Evolutionary conservation across 352 stramenopile species (phyloP).

Genomic region (Nothophytophthora sp.): DNA sequence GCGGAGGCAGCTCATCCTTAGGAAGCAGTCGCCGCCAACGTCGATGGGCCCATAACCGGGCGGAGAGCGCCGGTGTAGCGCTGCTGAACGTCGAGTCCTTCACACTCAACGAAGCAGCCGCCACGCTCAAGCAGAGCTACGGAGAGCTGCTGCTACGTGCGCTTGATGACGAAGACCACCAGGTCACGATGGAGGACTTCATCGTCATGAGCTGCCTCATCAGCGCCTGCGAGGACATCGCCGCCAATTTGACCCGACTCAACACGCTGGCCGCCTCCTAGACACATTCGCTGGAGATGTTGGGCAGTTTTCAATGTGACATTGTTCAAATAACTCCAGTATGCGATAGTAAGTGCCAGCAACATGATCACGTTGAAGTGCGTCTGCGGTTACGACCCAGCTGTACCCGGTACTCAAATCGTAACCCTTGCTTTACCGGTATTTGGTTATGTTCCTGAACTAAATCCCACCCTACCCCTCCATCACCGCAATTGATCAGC

Average conservation of each 20-base stretch:
- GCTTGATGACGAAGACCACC: constrained; percentile 20
- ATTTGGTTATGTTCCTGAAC: too few relatives aligned
- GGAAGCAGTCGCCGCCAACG: not conserved
- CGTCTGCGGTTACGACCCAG: too few relatives aligned
- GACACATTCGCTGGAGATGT: too few relatives aligned
- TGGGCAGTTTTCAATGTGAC: too few relatives aligned
- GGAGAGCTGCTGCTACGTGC: constrained; percentile 40
- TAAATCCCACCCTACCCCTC: too few relatives aligned
- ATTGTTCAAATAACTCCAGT: too few relatives aligned
- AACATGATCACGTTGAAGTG: too few relatives aligned
- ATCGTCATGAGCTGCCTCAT: constrained; percentile 76
- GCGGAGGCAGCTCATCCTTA: not conserved
- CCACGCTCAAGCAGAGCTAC: constrained; percentile 50
- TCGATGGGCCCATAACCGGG: constrained; percentile 17
- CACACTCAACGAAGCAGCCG: constrained; percentile 47
- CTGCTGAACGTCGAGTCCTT: constrained; percentile 63
- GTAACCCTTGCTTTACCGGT: too few relatives aligned
- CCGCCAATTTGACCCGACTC: constrained; percentile 45
- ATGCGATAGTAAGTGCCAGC: too few relatives aligned
- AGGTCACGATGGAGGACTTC: constrained; percentile 59
- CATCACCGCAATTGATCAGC: too few relatives aligned
- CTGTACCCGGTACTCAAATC: too few relatives aligned
- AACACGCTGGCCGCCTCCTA: constrained; percentile 54
- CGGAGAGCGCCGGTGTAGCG: constrained; percentile 22
- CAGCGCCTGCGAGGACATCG: constrained; percentile 51